phyloP scores from a whole-genome alignment of 2,329 filamentous ascomycete genomes.

The Alternaria ventricosa region DNA sequence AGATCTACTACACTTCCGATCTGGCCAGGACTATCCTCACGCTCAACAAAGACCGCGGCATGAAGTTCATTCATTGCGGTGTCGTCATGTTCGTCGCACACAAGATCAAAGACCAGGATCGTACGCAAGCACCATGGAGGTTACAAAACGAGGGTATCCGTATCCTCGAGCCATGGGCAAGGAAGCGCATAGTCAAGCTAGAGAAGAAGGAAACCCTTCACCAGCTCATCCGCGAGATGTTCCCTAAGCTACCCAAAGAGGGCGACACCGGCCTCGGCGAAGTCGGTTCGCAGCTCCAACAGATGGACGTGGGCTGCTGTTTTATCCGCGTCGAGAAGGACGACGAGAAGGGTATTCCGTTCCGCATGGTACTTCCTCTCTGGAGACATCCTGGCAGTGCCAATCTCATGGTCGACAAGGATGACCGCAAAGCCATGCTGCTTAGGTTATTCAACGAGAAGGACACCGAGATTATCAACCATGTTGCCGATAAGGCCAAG shows the following conservation, averaged over 20 bases:
- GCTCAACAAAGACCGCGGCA: conserved; percentile 85
- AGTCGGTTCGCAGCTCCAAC: conserved; percentile 81
- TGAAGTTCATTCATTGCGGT: conserved; percentile 95
- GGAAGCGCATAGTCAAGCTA: conserved; percentile 78
- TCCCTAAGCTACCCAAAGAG: conserved; percentile 81
- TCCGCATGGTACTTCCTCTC: conserved; percentile 86
- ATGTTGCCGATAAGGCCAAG: conserved; percentile 44
- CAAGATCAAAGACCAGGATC: conserved; percentile 91
- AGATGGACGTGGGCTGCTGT: conserved; percentile 88
- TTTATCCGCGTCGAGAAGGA: conserved; percentile 84
- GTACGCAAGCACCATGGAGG: conserved; percentile 88
- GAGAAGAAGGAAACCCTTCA: conserved; percentile 78
- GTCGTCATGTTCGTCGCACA: conserved; percentile 84
- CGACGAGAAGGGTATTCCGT: conserved; percentile 68
- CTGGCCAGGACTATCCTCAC: conserved; percentile 84
- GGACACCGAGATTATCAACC: conserved; percentile 70
- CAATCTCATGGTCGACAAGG: conserved; percentile 98
- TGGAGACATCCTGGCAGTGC: conserved; percentile 93
- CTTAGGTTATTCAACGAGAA: conserved; percentile 90
- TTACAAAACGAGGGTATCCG: conserved; percentile 94
- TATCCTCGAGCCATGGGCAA: conserved; percentile 89
- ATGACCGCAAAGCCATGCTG: conserved; percentile 90
- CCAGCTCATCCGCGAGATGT: conserved; percentile 91
- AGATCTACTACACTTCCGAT: conserved; percentile 92
- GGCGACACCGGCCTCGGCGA: conserved; percentile 81